Percentiles rank a stretch among this genome's conserved stretches.
Conservation (phyloP, 2,329 filamentous ascomycete genomes). For the Fusarium fracticaudum region DNA sequence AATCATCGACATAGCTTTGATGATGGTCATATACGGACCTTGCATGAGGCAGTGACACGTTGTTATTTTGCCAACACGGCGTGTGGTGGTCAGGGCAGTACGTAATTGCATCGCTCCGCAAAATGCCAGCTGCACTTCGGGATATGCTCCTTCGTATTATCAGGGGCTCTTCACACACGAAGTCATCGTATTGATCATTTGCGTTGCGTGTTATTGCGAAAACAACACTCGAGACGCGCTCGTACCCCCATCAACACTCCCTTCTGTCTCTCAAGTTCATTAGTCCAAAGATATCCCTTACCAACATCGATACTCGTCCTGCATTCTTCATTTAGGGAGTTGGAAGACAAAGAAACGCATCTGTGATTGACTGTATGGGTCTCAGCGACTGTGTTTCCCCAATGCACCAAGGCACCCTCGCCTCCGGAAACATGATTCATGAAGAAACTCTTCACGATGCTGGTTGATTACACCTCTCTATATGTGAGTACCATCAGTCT, state of each 20-base stretch:
- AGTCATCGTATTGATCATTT: not conserved
- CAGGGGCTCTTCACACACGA: not conserved
- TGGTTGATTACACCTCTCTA: not conserved
- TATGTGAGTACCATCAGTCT: not conserved
- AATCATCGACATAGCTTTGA: not conserved
- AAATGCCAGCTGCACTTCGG: not conserved
- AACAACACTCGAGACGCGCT: not conserved
- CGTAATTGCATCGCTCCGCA: not conserved
- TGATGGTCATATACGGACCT: not conserved
- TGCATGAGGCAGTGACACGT: not conserved
- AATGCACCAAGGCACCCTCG: not conserved
- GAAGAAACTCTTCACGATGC: not conserved
- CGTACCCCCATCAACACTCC: too few species aligned
- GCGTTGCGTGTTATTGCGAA: not conserved
- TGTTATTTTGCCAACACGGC: not conserved
- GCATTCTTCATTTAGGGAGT: rapidly evolving
- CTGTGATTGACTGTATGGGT: rapidly evolving
- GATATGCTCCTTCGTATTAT: not conserved
- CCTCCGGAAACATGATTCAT: not conserved
- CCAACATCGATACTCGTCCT: not conserved
- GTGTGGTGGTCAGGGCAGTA: not conserved
- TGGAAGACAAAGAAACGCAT: too few species aligned
- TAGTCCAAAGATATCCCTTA: not conserved
- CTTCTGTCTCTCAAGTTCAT: not conserved
- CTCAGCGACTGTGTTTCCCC: too few species aligned